phyloP scores from a whole-genome alignment of 441 rosid species.

The Croton setiger region DNA sequence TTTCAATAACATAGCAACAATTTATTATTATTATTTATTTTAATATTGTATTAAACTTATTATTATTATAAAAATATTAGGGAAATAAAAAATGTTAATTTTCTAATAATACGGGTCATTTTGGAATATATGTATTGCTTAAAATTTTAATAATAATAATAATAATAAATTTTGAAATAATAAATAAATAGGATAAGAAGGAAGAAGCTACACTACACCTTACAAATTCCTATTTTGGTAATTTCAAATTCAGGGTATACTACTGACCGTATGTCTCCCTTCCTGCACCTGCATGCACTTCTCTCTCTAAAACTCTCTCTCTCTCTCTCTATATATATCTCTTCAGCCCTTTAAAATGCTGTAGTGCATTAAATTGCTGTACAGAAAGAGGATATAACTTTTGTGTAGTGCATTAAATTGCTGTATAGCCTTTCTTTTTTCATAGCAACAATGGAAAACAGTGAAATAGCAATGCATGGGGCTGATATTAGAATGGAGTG shows the following conservation, averaged over 20 bases:
- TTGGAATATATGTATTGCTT: no score
- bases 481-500: conserved; percentile 14
- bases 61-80: no score
- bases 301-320: background rate
- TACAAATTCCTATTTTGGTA: conserved; percentile 15
- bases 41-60: no score
- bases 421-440: conserved; percentile 18
- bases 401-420: conserved; percentile 24
- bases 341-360: conserved; percentile 19
- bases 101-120: no score
- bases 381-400: conserved; percentile 8
- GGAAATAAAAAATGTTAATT: no score
- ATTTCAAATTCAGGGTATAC: conserved; percentile 5
- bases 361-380: conserved; percentile 23
- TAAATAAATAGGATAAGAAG: background rate
- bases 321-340: no score
- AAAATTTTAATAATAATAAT: no score
- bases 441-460: conserved; percentile 3
- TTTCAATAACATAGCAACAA: no score
- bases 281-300: background rate
- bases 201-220: background rate
- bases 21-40: no score
- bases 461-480: background rate
- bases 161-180: background rate
- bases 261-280: conserved; percentile 5